phyloP scores from a whole-genome alignment of 441 rosid species.

The Cnidoscolus chayamansa region DNA sequence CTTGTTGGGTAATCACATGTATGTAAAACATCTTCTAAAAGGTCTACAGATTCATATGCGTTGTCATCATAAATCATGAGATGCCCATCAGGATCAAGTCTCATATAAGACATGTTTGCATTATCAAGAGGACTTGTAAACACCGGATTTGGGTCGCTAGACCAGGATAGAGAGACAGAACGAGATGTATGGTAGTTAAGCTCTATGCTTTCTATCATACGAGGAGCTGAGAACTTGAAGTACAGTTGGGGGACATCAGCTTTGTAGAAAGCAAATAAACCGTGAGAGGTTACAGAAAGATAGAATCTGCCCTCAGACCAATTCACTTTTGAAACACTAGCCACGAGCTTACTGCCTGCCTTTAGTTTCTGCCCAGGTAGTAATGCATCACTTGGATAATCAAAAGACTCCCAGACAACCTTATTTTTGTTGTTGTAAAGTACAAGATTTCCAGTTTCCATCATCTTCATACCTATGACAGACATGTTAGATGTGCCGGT shows the following conservation, averaged over 20 bases:
- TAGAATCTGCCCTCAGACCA: background rate
- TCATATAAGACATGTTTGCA: background rate
- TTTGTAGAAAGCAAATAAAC: background rate
- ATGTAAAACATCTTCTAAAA: background rate
- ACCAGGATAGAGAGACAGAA: background rate
- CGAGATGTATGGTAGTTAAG: background rate
- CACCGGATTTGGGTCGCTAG: background rate
- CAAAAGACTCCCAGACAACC: slow-evolving; percentile 16
- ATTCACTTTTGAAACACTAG: background rate
- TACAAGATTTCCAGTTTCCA: slow-evolving; percentile 19
- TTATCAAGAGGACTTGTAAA: background rate
- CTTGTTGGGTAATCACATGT: slow-evolving; percentile 9
- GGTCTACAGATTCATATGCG: background rate
- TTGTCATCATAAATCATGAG: background rate
- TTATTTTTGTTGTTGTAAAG: background rate
- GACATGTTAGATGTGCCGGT: slow-evolving; percentile 7
- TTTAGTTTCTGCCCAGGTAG: background rate
- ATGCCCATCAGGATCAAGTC: slow-evolving; percentile 9
- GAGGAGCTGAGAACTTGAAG: background rate
- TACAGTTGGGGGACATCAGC: background rate
- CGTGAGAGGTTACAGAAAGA: background rate
- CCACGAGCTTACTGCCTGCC: background rate
- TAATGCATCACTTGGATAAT: slow-evolving; percentile 1
- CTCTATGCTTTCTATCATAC: background rate
- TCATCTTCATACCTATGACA: slow-evolving; percentile 10